These are phyloP conservation scores for Cryptococcus deneoformans DNA, from an alignment of 1,284 basidiomycete species.

Conservation along the genomic window DNA sequence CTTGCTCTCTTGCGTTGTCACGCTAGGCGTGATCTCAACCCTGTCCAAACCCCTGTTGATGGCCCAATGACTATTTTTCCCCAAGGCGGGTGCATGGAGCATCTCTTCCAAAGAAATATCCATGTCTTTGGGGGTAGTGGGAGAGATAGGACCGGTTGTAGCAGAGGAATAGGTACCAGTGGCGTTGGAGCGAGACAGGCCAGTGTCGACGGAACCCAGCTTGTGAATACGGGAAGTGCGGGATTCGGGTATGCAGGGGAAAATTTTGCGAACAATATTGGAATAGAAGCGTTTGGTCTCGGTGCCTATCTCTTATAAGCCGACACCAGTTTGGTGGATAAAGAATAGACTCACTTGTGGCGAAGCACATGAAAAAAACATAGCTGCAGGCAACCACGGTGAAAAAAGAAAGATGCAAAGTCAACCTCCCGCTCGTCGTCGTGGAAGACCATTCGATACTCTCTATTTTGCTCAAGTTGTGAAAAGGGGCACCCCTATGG, in stretches of 20 bases:
- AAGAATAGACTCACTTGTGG: conserved; percentile 27
- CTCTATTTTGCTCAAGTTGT: conserved; percentile 27
- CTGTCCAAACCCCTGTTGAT: background rate
- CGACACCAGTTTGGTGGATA: background rate
- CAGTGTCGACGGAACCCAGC: conserved; percentile 10
- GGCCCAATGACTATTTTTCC: conserved; percentile 1
- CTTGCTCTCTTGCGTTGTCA: background rate
- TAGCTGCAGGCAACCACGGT: conserved; percentile 37
- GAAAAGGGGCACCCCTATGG: conserved; percentile 15
- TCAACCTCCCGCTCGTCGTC: conserved; percentile 7
- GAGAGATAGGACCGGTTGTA: background rate
- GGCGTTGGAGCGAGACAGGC: background rate
- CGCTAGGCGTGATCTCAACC: background rate
- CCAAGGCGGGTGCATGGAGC: conserved; percentile 12
- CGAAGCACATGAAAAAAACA: conserved; percentile 43
- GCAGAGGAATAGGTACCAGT: background rate
- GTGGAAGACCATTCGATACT: conserved; percentile 16
- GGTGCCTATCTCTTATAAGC: conserved; percentile 16
- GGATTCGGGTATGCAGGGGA: conserved; percentile 27
- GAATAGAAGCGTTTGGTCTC: conserved; percentile 38
- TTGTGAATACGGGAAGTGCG: background rate
- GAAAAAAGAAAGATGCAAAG: conserved; percentile 31
- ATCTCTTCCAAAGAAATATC: conserved; percentile 18
- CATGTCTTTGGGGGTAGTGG: conserved; percentile 4
- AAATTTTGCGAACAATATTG: conserved; percentile 21